phyloP scores from a whole-genome alignment of 768 basidiomycete genomes.

The Lepiota venenata region DNA sequence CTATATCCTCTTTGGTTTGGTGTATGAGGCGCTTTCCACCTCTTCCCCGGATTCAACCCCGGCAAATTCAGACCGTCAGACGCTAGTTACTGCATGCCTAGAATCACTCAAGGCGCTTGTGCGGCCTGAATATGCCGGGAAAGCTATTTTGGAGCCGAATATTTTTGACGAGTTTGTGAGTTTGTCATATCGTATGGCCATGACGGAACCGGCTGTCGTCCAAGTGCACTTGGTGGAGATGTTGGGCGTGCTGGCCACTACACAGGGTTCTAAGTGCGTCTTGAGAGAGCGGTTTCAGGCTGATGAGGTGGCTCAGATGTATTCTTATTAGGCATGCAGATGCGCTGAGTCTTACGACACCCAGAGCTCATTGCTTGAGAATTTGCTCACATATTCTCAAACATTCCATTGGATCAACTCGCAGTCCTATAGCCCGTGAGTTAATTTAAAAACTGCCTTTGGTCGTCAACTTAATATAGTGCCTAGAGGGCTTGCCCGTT shows the following conservation, averaged over 20 bases:
- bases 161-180: constrained; percentile 90
- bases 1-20: constrained; percentile 88
- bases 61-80: constrained; percentile 35
- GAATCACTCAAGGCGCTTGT: constrained; percentile 81
- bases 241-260: constrained; percentile 52
- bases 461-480: constrained; percentile 7
- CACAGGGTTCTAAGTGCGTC: constrained; percentile 28
- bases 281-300: background rate
- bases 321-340: constrained; percentile 24
- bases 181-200: constrained; percentile 84
- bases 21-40: constrained; percentile 80
- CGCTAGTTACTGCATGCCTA: constrained; percentile 58
- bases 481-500: constrained; percentile 44
- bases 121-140: constrained; percentile 74
- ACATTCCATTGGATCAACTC: constrained; percentile 58
- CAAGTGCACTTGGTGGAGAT: constrained; percentile 74
- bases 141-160: constrained; percentile 72
- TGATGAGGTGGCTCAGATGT: background rate
- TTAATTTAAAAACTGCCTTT: background rate
- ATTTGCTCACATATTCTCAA: constrained; percentile 82
- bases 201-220: constrained; percentile 75
- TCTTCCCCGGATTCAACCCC: constrained; percentile 59
- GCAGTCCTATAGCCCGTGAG: constrained; percentile 51
- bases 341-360: constrained; percentile 38
- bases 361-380: constrained; percentile 67